These are phyloP conservation scores for Metarhizium anisopliae DNA, from an alignment of 2,329 filamentous ascomycete species.

Conservation along the genomic window DNA sequence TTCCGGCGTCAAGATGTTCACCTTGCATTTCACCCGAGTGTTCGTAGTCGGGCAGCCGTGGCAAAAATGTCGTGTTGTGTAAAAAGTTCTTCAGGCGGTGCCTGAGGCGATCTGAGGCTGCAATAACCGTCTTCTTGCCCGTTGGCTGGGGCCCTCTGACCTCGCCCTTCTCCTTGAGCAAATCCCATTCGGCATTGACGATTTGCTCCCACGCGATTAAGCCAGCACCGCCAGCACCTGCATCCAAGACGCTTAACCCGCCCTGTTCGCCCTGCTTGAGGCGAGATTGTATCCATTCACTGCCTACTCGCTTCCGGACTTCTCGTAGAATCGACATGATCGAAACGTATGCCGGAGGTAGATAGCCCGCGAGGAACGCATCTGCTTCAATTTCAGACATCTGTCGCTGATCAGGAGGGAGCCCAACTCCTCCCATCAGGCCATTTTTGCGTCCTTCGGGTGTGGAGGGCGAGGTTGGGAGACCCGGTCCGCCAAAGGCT, in stretches of 20 bases:
- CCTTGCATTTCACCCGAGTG: slow-evolving; percentile 53
- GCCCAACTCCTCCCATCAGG: slow-evolving; percentile 54
- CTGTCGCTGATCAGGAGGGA: slow-evolving; percentile 53
- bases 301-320: slow-evolving; percentile 62
- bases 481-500: slow-evolving; percentile 64
- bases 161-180: slow-evolving; percentile 47
- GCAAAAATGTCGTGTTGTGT: slow-evolving; percentile 85
- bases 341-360: slow-evolving; percentile 64
- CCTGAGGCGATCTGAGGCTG: slow-evolving; percentile 66
- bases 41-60: slow-evolving; percentile 80
- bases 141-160: slow-evolving; percentile 36
- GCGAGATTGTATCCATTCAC: slow-evolving; percentile 58
- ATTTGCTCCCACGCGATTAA: slow-evolving; percentile 71
- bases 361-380: slow-evolving; percentile 57
- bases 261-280: slow-evolving; percentile 47
- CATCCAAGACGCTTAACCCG: slow-evolving; percentile 60
- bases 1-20: slow-evolving; percentile 48
- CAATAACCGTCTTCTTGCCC: slow-evolving; percentile 73
- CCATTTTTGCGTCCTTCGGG: slow-evolving; percentile 46
- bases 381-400: slow-evolving; percentile 73
- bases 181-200: slow-evolving; percentile 70
- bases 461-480: slow-evolving; percentile 71
- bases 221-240: slow-evolving; percentile 64
- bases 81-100: slow-evolving; percentile 68
- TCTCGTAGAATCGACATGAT: slow-evolving; percentile 61